These are phyloP conservation scores for Kentomonas sorsogonicus DNA, from an alignment of 208 protist species.

Conservation along the genomic window DNA sequence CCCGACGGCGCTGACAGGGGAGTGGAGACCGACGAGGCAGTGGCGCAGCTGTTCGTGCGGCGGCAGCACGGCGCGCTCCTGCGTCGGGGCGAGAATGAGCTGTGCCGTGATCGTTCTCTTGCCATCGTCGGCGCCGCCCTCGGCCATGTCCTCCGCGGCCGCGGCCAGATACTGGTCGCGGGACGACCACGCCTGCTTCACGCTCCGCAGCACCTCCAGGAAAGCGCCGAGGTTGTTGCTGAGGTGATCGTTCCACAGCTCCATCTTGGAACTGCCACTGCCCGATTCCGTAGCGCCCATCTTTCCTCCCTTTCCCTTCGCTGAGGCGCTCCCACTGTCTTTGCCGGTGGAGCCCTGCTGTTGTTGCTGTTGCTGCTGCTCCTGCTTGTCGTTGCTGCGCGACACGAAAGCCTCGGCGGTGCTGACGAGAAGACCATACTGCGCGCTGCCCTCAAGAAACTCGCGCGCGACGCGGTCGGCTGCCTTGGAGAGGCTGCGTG, in stretches of 20 bases:
- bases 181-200: conserved; percentile 27
- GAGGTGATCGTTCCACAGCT: conserved; percentile 57
- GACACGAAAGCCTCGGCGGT: conserved; percentile 50
- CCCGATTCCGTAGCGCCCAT: not conserved
- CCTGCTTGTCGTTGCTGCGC: conserved; percentile 36
- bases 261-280: not conserved
- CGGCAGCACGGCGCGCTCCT: conserved; percentile 11
- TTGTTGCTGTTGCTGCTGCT: conserved; percentile 1
- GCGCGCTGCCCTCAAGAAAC: conserved; percentile 27
- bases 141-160: conserved; percentile 1
- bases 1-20: conserved; percentile 27
- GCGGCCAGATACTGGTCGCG: conserved; percentile 8
- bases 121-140: not conserved
- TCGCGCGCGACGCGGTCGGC: conserved; percentile 76
- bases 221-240: conserved; percentile 38
- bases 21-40: conserved; percentile 38
- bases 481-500: conserved; percentile 81
- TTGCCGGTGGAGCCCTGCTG: not conserved
- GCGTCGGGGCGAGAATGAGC: not conserved
- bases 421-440: conserved; percentile 58
- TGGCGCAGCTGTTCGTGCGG: conserved; percentile 36
- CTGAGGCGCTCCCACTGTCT: conserved; percentile 13
- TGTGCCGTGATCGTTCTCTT: not conserved
- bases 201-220: conserved; percentile 29
- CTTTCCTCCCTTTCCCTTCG: conserved; percentile 5